Evolutionary conservation across 2,329 filamentous ascomycete genomes (phyloP).

Genomic region (Epichloe typhina): DNA sequence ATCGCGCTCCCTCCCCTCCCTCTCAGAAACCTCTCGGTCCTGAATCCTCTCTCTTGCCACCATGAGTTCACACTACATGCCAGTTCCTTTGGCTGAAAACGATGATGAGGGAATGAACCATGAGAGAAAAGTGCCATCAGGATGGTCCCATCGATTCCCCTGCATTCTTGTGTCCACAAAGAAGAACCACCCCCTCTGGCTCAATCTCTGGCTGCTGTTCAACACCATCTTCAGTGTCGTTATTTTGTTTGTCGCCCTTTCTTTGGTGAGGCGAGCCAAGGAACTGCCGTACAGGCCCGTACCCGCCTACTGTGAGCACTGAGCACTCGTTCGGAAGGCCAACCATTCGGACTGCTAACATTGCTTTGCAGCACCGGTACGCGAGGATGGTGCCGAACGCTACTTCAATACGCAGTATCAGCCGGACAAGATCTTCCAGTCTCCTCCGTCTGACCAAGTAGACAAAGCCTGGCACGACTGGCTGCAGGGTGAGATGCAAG

Average conservation of each 20-base stretch:
- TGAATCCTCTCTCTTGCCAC: background rate
- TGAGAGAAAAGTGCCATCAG: background rate
- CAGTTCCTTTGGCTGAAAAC: background rate
- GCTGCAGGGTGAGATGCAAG: background rate
- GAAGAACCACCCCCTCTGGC: background rate
- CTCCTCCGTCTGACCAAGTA: background rate
- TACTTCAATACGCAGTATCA: background rate
- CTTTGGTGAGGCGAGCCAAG: background rate
- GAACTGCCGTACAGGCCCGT: background rate
- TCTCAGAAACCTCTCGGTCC: no score
- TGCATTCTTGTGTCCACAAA: background rate
- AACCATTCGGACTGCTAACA: background rate
- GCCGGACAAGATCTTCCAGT: background rate
- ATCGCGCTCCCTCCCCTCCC: background rate
- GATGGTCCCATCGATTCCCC: background rate
- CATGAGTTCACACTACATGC: background rate
- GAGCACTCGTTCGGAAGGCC: no score
- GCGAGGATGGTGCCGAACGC: background rate
- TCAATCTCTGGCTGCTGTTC: background rate
- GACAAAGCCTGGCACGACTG: background rate
- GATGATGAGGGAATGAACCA: background rate
- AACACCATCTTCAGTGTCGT: background rate
- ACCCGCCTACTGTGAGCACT: background rate
- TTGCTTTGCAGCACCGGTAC: background rate
- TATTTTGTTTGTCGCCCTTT: background rate